Conservation (phyloP, 164 flowering plant genomes). For the Buxus sempervirens region DNA sequence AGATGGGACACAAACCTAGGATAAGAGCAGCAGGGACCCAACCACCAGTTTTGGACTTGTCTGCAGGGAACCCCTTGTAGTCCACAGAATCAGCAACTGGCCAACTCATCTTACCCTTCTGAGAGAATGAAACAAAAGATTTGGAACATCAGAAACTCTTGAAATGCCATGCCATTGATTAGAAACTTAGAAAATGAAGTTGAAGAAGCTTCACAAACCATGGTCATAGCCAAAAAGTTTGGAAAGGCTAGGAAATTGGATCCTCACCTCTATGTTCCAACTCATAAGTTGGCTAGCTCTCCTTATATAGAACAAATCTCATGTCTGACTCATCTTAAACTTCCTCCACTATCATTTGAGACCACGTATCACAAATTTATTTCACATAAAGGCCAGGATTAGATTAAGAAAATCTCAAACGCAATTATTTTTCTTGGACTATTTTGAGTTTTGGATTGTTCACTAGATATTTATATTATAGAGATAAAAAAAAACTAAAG, state of each 20-base stretch:
- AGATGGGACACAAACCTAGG: slow-evolving; percentile 43
- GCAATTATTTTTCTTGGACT: slow-evolving; percentile 26
- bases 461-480: too few species aligned
- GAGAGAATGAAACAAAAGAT: slow-evolving; percentile 6
- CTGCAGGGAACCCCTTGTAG: slow-evolving; percentile 73
- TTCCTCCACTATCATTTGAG: slow-evolving; percentile 35
- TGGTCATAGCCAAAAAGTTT: slow-evolving; percentile 15
- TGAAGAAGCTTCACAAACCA: slow-evolving; percentile 23
- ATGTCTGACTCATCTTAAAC: slow-evolving; percentile 12
- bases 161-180: slow-evolving; percentile 7
- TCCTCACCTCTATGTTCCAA: slow-evolving; percentile 16
- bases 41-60: slow-evolving; percentile 76
- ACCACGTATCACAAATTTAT: slow-evolving; percentile 20
- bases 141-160: slow-evolving; percentile 1
- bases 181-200: slow-evolving; percentile 17
- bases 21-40: slow-evolving; percentile 82
- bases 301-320: slow-evolving; percentile 40
- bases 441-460: too few species aligned
- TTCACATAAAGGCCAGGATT: slow-evolving; percentile 31
- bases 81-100: slow-evolving; percentile 63
- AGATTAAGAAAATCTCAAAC: slow-evolving; percentile 22
- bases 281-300: slow-evolving; percentile 14
- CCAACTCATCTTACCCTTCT: slow-evolving; percentile 55
- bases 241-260: slow-evolving; percentile 10
- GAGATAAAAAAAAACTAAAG: too few species aligned